A percentile compares a stretch with the other conserved stretches of the same genome.
phyloP scores from a whole-genome alignment of 2,329 filamentous ascomycete species.

The Calonectria leucothoes region DNA sequence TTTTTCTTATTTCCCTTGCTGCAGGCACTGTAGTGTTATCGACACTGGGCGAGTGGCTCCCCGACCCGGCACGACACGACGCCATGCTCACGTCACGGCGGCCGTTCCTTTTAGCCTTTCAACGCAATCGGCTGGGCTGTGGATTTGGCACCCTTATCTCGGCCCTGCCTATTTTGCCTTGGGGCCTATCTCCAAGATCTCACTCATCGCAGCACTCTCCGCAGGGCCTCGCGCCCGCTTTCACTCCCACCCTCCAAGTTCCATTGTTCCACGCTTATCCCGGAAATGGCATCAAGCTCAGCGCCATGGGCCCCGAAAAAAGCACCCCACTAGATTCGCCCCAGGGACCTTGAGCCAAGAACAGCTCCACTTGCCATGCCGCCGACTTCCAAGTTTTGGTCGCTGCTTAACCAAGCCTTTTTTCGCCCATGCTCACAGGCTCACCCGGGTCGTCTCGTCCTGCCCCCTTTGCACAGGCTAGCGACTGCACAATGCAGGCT shows the following conservation, averaged over 20 bases:
- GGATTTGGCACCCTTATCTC: constrained; percentile 5
- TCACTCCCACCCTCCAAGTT: constrained; percentile 18
- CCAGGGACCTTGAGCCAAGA: not conserved
- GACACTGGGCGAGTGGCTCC: not conserved
- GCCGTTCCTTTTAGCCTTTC: not conserved
- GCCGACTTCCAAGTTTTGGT: constrained; percentile 20
- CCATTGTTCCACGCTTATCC: constrained; percentile 19
- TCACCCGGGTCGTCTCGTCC: not conserved
- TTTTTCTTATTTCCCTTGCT: constrained; percentile 1
- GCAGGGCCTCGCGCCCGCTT: not conserved
- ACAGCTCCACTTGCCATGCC: not conserved
- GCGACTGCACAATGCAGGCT: not conserved
- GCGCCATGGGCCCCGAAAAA: not conserved
- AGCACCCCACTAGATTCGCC: not conserved
- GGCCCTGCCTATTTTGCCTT: not conserved
- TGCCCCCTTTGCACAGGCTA: not conserved
- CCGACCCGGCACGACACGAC: not conserved
- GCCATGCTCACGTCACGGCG: not conserved
- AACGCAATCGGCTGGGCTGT: not conserved
- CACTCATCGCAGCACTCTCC: not conserved
- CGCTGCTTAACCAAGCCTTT: constrained; percentile 4
- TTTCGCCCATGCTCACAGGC: constrained; percentile 2
- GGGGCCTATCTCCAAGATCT: constrained; percentile 15
- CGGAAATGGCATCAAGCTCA: constrained; percentile 21
- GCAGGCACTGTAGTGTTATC: constrained; percentile 8